Base-by-base conservation (phyloP, 495 filamentous ascomycete genomes). In the Hyphodiscus hymeniophilus region DNA sequence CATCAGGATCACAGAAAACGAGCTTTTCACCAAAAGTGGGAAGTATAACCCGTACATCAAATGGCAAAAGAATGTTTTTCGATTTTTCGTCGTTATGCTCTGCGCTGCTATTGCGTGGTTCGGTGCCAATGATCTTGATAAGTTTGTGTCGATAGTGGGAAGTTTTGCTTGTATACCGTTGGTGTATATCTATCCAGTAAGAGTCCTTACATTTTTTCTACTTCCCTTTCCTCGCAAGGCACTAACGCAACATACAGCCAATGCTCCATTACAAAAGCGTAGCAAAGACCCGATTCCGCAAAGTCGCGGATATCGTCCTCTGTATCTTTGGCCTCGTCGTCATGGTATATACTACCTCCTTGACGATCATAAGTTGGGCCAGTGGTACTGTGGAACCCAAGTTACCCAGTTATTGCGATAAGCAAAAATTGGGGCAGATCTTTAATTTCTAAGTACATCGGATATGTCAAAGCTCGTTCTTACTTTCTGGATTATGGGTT, bases 121-220 rank as follows among this genome's bases (percentile, higher is more conserved):
- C 48, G 92, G 92, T 44, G 89, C 92, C 3, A 85, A 87, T 53
- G 84, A 96, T 68, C 71, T 98, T 46, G 92, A 98, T 67, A 96
- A 96, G 64, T 97, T 98, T 61, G 92, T 98, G 16, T 83, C 88
- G 13, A 71, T 98, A 20, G 89, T 97, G 18, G 92, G 92, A 46
- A 95, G 88, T 66, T 97, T 98, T 69, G 92, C 92, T 50, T 98
- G 92, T 66, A 89, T 98, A 60, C 92, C 92, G 23, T 69, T 98
- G 53, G 90, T 97, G 55, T 97, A 95, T 60, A 94, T 98, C 38
- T 98, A 98, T 62, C 94, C 92, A 45, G 89, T 94, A 75, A 69
- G 40, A 38, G 10, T 23, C 39, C 12, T 33, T 18, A 31, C 24
- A 31, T 15, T 35, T 32, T 13, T 28, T 20, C 31, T 34, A 31